Conservation (phyloP, 495 filamentous ascomycete species). For the Penicillium roqueforti region DNA sequence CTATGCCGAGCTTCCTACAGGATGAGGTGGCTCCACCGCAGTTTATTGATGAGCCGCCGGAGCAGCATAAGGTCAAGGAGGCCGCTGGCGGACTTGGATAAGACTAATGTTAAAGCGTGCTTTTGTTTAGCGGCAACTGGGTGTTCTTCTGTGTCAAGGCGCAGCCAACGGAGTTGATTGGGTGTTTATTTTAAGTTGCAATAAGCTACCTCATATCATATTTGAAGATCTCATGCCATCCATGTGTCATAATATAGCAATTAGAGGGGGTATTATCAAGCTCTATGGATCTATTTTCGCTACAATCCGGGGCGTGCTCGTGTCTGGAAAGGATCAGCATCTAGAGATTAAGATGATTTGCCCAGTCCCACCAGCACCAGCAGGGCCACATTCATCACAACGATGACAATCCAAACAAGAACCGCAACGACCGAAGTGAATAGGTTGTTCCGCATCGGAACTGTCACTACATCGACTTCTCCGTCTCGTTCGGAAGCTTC, state of each 20-base stretch:
- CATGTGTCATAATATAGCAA: background rate
- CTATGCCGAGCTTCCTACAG: conserved; percentile 80
- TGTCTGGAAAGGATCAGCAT: background rate
- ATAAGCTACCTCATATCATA: background rate
- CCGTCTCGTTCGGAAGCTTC: conserved; percentile 24
- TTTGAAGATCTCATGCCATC: conserved; percentile 1
- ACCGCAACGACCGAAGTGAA: conserved; percentile 50
- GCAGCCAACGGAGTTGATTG: conserved; percentile 19
- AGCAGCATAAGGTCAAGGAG: conserved; percentile 74
- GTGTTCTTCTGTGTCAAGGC: conserved; percentile 5
- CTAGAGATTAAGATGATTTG: conserved; percentile 30
- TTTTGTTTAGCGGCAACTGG: background rate
- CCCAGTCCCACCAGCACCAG: conserved; percentile 64
- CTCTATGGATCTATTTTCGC: background rate
- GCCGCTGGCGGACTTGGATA: conserved; percentile 41
- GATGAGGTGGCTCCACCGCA: conserved; percentile 75
- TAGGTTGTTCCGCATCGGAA: conserved; percentile 62
- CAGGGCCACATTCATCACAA: conserved; percentile 68
- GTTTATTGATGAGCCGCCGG: conserved; percentile 81
- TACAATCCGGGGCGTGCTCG: background rate
- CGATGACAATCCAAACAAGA: conserved; percentile 64
- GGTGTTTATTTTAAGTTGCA: background rate
- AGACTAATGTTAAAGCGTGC: conserved; percentile 7
- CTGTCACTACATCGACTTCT: conserved; percentile 26
- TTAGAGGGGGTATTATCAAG: background rate